Conservation (phyloP, 2,329 filamentous ascomycete species). For the Fusarium pilosicola region DNA sequence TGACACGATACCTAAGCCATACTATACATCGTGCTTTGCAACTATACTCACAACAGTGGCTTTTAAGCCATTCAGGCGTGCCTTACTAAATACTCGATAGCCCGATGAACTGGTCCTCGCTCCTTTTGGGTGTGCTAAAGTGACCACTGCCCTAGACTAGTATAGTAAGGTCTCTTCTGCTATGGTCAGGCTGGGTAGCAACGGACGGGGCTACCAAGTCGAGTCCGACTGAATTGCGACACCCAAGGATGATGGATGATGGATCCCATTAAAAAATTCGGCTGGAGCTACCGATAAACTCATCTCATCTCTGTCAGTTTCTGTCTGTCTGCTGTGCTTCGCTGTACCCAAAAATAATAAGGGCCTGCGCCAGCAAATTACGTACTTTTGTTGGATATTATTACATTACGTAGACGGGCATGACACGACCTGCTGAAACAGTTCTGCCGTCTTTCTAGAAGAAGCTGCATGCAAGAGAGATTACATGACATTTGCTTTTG, state of each 20-base stretch:
- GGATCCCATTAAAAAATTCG: conserved; percentile 4
- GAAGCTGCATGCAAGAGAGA: conserved; percentile 32
- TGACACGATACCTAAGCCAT: neutral
- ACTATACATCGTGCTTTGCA: neutral
- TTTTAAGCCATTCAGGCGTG: conserved; percentile 17
- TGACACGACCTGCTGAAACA: conserved; percentile 10
- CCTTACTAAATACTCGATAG: conserved; percentile 31
- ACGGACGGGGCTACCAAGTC: conserved; percentile 16
- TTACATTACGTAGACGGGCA: conserved; percentile 7
- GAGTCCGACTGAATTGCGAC: conserved; percentile 22
- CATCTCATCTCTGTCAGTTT: conserved; percentile 13
- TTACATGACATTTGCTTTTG: conserved; percentile 5
- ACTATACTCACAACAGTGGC: neutral
- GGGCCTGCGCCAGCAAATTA: conserved; percentile 32
- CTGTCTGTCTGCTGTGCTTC: neutral
- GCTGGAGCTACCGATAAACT: conserved; percentile 13
- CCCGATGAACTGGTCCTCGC: neutral
- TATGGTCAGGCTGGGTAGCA: conserved; percentile 10
- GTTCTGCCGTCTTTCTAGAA: conserved; percentile 50
- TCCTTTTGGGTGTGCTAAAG: conserved; percentile 9
- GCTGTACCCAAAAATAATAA: conserved; percentile 22
- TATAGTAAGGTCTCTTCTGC: neutral
- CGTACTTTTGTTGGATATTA: conserved; percentile 11
- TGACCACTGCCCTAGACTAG: neutral
- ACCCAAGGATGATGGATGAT: conserved; percentile 4